phyloP scores from a whole-genome alignment of 2,329 filamentous ascomycete genomes.

The Aspergillus niger region DNA sequence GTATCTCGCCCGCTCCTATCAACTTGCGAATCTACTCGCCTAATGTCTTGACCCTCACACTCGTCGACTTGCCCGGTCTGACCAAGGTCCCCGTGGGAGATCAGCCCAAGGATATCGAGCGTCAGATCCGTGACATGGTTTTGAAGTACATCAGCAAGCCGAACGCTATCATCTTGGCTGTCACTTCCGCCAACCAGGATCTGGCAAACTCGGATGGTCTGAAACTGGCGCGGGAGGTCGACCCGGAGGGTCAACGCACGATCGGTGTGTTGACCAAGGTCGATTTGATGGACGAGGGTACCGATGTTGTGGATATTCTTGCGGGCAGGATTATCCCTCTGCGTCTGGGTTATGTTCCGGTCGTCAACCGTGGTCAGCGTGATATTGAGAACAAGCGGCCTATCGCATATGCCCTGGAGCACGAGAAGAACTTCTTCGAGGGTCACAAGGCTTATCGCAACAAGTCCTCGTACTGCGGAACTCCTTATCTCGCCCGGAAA shows the following conservation, averaged over 20 bases:
- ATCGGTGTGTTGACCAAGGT: slow-evolving; percentile 99
- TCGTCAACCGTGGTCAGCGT: slow-evolving; percentile 95
- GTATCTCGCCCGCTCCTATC: slow-evolving; percentile 95
- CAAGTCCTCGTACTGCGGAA: slow-evolving; percentile 98
- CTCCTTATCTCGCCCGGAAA: slow-evolving; percentile 93
- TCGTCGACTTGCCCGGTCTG: slow-evolving; percentile 93
- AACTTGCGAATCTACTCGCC: slow-evolving; percentile 98
- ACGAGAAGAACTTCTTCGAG: slow-evolving; percentile 96
- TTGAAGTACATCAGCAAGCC: slow-evolving; percentile 98
- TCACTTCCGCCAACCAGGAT: slow-evolving; percentile 96
- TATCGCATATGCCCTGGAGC: slow-evolving; percentile 85
- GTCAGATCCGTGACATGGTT: slow-evolving; percentile 96
- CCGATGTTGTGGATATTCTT: slow-evolving; percentile 97
- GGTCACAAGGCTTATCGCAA: slow-evolving; percentile 98
- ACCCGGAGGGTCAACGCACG: slow-evolving; percentile 94
- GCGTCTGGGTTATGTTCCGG: slow-evolving; percentile 90
- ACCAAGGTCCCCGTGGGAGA: slow-evolving; percentile 97
- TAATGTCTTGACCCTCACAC: slow-evolving; percentile 92
- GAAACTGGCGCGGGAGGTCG: slow-evolving; percentile 93
- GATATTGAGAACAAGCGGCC: slow-evolving; percentile 98
- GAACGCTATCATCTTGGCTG: slow-evolving; percentile 95
- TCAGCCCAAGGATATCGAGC: slow-evolving; percentile 94
- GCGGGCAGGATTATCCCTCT: slow-evolving; percentile 96
- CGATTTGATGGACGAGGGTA: slow-evolving; percentile 97
- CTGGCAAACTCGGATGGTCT: slow-evolving; percentile 97